phyloP scores from a whole-genome alignment of 169 alveolate genomes.

The Perkinsus olseni region DNA sequence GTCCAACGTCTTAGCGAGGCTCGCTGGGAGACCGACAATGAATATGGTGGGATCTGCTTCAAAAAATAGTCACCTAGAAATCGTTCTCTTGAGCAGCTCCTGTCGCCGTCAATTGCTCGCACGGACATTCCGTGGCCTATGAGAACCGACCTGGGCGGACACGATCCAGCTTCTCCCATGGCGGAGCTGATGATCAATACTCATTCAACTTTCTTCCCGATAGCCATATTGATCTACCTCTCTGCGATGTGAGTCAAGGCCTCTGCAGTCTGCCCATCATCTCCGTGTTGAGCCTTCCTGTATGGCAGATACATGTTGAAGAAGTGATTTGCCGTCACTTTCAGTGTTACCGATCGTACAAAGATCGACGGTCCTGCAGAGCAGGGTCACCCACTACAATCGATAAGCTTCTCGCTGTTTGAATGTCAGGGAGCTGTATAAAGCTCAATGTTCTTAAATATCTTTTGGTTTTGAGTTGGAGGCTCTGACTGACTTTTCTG shows the following conservation, averaged over 20 bases:
- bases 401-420: too few species aligned
- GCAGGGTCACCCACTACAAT: too few species aligned
- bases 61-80: neutral
- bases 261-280: too few species aligned
- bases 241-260: neutral
- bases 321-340: neutral
- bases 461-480: too few species aligned
- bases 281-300: neutral
- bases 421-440: too few species aligned
- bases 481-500: too few species aligned
- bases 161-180: neutral
- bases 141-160: neutral
- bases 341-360: too few species aligned
- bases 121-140: neutral
- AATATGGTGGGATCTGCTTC: neutral
- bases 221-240: neutral
- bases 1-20: neutral
- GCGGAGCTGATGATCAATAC: neutral
- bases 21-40: neutral
- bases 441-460: too few species aligned
- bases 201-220: neutral
- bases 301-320: neutral
- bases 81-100: neutral
- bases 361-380: too few species aligned
- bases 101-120: neutral